Base-by-base conservation (phyloP, 495 filamentous ascomycete genomes). In the Hypoxylon fuscum region DNA sequence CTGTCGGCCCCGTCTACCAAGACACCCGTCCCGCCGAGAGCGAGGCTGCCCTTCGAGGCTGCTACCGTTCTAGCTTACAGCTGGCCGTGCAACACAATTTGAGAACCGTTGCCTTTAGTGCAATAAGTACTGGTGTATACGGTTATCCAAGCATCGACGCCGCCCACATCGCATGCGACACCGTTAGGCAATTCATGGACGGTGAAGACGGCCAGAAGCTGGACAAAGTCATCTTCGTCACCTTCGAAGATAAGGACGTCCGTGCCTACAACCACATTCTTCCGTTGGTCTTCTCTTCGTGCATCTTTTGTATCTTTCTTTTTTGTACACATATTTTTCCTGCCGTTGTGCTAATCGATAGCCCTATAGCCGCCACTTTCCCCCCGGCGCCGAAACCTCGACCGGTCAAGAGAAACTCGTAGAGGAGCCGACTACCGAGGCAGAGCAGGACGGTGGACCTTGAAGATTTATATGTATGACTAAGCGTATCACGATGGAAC, bases 81-180 rank as follows among this genome's bases (percentile, higher is more conserved):
- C 70, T 93, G 14, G 92, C 91, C 2, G 86, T 85, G 0, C 79
- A 87, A 34, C 79, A 88, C 51, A 76, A 78, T 0, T 81, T 88
- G 63, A 84, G 80, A 66, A 89, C 82, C 45, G 84, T 98, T 51
- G 95, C 92, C 0, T 98, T 98, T 67, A 82, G 84, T 20, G 87
- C 86, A 29, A 75, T 98, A 45, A 95, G 91, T 64, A 96, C 94
- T 8, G 95, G 95, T 1, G 70, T 96, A 0, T 98, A 96, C 71
- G 92, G 92, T 5, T 98, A 96, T 70, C 94, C 93, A 3, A 89
- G 85, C 66, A 55, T 67, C 2, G 79, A 86, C 25, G 95, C 94
- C 11, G 91, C 92, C 1, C 66, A 76, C 17, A 79, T 85, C 35
- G 95, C 90, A 1, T 72, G 89, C 48, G 75, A 80, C 29, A 86